Evolutionary conservation across 2,329 filamentous ascomycete genomes (phyloP).

Genomic region (Biscogniauxia sp.): DNA sequence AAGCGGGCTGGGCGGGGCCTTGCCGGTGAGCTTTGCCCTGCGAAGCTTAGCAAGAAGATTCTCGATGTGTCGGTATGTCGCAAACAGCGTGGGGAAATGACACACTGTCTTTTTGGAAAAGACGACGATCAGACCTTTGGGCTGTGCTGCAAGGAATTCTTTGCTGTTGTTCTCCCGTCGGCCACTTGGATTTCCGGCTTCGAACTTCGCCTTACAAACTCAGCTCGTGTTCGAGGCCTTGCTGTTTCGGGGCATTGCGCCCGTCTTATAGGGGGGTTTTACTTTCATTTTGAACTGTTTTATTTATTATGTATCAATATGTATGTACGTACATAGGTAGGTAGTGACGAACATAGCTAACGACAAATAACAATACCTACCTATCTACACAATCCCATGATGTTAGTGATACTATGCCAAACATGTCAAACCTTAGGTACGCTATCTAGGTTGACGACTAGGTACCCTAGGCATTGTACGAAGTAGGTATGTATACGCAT

Average conservation of each 20-base stretch:
- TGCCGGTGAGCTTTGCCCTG: background rate
- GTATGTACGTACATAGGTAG: too few species aligned
- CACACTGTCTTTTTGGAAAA: background rate
- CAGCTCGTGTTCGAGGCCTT: background rate
- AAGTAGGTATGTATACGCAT: too few species aligned
- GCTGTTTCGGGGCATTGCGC: background rate
- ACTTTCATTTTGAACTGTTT: too few species aligned
- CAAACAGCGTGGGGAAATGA: background rate
- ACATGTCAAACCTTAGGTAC: background rate
- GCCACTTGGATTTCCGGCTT: background rate
- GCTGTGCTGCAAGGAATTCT: background rate
- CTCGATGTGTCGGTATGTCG: background rate
- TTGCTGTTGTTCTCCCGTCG: background rate
- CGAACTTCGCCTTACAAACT: background rate
- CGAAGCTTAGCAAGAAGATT: background rate
- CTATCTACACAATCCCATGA: background rate
- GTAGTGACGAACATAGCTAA: background rate
- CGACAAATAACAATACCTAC: background rate
- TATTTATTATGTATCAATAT: too few species aligned
- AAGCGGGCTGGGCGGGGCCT: background rate
- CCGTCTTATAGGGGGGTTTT: background rate
- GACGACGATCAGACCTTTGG: background rate
- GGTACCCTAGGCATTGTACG: too few species aligned
- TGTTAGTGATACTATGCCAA: background rate
- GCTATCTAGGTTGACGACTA: too few species aligned